Conservation (phyloP, 495 filamentous ascomycete species). For the Lichina pygmaea region DNA sequence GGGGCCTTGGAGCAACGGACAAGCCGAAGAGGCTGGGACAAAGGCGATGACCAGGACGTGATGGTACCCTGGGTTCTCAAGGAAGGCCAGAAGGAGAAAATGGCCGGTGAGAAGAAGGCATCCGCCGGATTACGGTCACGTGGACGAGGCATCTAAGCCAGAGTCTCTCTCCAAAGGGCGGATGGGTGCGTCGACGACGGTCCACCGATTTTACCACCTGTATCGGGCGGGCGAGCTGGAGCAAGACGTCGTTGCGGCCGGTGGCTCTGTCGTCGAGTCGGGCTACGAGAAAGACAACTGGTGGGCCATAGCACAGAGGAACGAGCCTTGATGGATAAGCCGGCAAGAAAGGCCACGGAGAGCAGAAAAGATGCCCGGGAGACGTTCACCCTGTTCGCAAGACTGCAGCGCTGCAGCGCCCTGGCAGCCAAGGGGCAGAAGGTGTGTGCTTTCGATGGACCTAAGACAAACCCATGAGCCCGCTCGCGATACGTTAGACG, state of each 20-base stretch:
- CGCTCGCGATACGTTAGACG: no score
- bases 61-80: constrained; percentile 89
- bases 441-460: no score
- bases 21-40: constrained; percentile 80
- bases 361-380: no score
- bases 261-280: constrained; percentile 46
- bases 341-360: no score
- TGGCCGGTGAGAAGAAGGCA: neutral
- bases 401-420: no score
- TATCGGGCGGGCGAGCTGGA: constrained; percentile 75
- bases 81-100: neutral
- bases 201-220: constrained; percentile 84
- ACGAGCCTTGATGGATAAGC: no score
- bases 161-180: neutral
- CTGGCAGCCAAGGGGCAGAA: no score
- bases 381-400: no score
- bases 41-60: constrained; percentile 65
- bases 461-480: no score
- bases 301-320: constrained; percentile 42
- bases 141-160: constrained; percentile 7
- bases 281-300: constrained; percentile 98
- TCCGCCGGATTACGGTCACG: constrained; percentile 1
- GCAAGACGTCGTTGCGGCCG: constrained; percentile 44
- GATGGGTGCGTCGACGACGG: constrained; percentile 17
- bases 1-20: constrained; percentile 66